A percentile compares a stretch with the other conserved stretches of the same genome.
These are phyloP conservation scores for Paramecium octaurelia DNA, from an alignment of 73 alveolate species.

Conservation along the genomic window DNA sequence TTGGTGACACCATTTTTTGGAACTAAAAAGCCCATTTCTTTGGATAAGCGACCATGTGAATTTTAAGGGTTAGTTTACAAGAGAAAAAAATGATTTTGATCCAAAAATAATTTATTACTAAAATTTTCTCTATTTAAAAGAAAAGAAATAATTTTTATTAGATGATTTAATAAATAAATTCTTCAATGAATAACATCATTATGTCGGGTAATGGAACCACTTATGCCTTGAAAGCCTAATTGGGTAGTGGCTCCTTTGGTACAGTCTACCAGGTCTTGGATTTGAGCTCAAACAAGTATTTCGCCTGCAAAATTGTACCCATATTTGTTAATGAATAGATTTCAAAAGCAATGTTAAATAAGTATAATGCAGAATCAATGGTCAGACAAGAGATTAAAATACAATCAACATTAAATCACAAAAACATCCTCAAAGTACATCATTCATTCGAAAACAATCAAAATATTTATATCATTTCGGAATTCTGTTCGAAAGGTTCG, in stretches of 20 bases:
- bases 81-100: background rate
- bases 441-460: background rate
- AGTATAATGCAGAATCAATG: conserved; percentile 10
- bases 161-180: background rate
- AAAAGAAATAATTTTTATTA: background rate
- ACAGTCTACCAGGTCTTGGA: background rate
- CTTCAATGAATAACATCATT: background rate
- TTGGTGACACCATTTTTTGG: background rate
- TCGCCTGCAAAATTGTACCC: background rate
- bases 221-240: background rate
- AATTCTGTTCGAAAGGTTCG: background rate
- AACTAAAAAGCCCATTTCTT: background rate
- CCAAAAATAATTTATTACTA: background rate
- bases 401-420: background rate
- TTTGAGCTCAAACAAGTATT: background rate
- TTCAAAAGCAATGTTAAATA: background rate
- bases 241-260: conserved; percentile 16
- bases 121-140: background rate
- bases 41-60: background rate
- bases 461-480: background rate
- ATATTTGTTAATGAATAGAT: background rate
- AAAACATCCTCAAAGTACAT: conserved; percentile 4
- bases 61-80: background rate
- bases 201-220: background rate
- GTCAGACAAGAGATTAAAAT: background rate